These are phyloP conservation scores for Pseudonitzschia delicatissima DNA, from an alignment of 108 stramenopile genomes.

Conservation along the genomic window DNA sequence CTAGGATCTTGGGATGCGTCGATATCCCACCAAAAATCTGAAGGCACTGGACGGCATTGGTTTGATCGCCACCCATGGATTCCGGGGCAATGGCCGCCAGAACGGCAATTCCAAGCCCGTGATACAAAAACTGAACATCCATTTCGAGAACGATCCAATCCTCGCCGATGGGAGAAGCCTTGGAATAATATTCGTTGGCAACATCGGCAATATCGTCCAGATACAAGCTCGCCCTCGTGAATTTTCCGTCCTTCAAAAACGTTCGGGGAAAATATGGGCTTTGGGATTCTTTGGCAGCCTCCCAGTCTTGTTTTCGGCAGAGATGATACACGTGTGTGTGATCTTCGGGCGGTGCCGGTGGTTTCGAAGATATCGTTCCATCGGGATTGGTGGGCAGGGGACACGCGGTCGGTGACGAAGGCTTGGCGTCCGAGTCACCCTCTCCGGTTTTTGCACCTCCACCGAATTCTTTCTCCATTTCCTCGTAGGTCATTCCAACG, in stretches of 20 bases:
- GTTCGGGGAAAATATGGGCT: conserved; percentile 51
- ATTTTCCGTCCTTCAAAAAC: conserved; percentile 39
- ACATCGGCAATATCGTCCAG: conserved; percentile 32
- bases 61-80: not conserved
- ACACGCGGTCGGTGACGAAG: conserved; percentile 10
- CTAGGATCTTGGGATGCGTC: conserved; percentile 15
- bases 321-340: conserved; percentile 37
- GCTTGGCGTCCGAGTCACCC: not conserved
- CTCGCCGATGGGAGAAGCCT: not conserved
- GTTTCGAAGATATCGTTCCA: not conserved
- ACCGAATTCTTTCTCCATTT: conserved; percentile 5
- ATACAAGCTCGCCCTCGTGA: conserved; percentile 39
- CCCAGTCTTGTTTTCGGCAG: conserved; percentile 37
- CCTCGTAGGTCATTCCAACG: conserved; percentile 5
- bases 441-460: not conserved
- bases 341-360: conserved; percentile 33
- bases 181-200: conserved; percentile 45
- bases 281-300: not conserved
- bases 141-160: conserved; percentile 45
- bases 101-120: conserved; percentile 25
- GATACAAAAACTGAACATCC: conserved; percentile 16
- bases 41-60: conserved; percentile 24
- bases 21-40: conserved; percentile 32
- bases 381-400: conserved; percentile 4
- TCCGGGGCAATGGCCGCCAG: not conserved